Evolutionary conservation across 2,329 filamentous ascomycete genomes (phyloP), one percentile per base, ranked within the genome.

Genomic region (Cladosporium sp.): DNA sequence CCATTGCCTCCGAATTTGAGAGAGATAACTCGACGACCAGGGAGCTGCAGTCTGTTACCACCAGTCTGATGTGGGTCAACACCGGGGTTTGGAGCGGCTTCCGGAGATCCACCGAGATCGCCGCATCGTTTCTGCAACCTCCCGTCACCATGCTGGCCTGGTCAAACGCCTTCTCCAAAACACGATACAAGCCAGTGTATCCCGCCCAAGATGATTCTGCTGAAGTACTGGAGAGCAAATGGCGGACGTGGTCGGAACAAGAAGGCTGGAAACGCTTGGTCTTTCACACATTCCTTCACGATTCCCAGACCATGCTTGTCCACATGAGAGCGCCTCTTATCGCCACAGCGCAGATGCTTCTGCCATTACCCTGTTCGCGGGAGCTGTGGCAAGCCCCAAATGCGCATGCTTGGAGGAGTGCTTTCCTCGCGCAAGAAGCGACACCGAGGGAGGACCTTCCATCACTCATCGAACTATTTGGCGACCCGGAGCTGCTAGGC

Each of bases 251-350:
- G 84, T 73, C 78, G 9, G 72, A 80, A 33, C 72, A 78, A 54
- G 84, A 87, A 62, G 80, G 78, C 2, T 85, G 79, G 72, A 85
- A 86, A 62, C 76, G 83, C 71, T 75, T 89, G 1, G 78, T 80
- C 3, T 83, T 84, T 55, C 80, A 83, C 61, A 71, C 78, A 9
- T 84, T 84, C 55, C 66, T 84, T 4, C 76, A 82, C 52, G 85
- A 89, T 58, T 76, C 81, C 0, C 82, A 86, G 54, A 75, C 79
- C 3, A 85, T 84, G 2, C 83, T 88, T 72, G 78, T 81, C 2
- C 75, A 85, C 9, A 72, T 85, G 52, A 80, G 78, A 13, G 82
- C 79, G 52, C 80, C 82, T 0, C 71, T 81, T 11, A 79, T 87
- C 56, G 84, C 84, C 0, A 87, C 86, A 57, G 75, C 82, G 1